A percentile compares a stretch with the other conserved stretches of the same genome.
These are phyloP conservation scores for Penicillium verrucosum DNA, from an alignment of 2,329 filamentous ascomycete species.

Conservation along the genomic window DNA sequence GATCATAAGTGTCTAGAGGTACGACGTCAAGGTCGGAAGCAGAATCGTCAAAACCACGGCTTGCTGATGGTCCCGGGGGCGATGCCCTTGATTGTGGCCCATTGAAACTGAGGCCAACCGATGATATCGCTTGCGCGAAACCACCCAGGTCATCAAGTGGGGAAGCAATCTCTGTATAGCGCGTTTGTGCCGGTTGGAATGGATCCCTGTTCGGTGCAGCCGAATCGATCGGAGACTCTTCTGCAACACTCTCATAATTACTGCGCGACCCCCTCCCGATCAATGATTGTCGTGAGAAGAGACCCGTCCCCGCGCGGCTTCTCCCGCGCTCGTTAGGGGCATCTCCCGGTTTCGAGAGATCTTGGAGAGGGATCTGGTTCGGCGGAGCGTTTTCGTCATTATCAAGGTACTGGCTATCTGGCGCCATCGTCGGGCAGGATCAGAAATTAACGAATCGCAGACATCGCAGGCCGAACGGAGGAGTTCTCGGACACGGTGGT, in stretches of 20 bases:
- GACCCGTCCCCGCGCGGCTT: conserved; percentile 42
- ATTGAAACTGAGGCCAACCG: conserved; percentile 42
- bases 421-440: conserved; percentile 41
- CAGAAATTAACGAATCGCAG: conserved; percentile 35
- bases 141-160: conserved; percentile 37
- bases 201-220: conserved; percentile 22
- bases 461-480: conserved; percentile 36
- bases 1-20: conserved; percentile 28
- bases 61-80: conserved; percentile 11
- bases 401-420: conserved; percentile 34
- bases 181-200: conserved; percentile 17
- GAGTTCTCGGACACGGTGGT: background rate
- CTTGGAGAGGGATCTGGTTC: conserved; percentile 66
- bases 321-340: conserved; percentile 30
- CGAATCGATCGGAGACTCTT: conserved; percentile 47
- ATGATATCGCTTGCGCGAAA: conserved; percentile 44
- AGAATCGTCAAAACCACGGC: conserved; percentile 26
- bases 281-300: conserved; percentile 42
- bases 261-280: conserved; percentile 39
- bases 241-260: conserved; percentile 54
- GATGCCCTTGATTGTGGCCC: conserved; percentile 18
- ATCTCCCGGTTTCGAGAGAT: conserved; percentile 49
- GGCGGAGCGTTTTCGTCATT: conserved; percentile 26
- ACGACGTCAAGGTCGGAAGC: conserved; percentile 31
- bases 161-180: conserved; percentile 28